Evolutionary conservation across 768 basidiomycete genomes (phyloP).

Genomic region (Gautieria morchelliformis): DNA sequence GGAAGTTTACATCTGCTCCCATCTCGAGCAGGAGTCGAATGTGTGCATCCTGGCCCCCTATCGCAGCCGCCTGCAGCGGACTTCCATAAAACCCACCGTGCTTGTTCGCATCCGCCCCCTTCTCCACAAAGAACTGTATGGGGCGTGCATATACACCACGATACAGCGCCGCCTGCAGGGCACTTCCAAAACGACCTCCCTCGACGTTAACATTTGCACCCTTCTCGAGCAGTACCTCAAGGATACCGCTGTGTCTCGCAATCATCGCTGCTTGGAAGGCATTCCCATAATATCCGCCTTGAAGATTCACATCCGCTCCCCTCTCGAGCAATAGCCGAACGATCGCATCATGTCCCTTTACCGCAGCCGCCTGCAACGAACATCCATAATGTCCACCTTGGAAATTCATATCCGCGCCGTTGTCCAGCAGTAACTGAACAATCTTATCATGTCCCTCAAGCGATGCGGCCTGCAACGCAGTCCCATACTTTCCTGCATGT

Average conservation of each 20-base stretch:
- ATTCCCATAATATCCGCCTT: slow-evolving; percentile 6
- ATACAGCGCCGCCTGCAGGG: background rate
- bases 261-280: background rate
- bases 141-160: background rate
- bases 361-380: background rate
- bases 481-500: slow-evolving; percentile 4
- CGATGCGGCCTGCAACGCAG: background rate
- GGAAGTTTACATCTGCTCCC: too few species aligned
- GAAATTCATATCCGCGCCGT: slow-evolving; percentile 7
- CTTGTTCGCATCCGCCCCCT: background rate
- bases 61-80: background rate
- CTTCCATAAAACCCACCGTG: too few species aligned
- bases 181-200: slow-evolving; percentile 1
- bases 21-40: too few species aligned
- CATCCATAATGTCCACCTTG: background rate
- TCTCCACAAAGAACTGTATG: slow-evolving; percentile 3
- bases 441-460: background rate
- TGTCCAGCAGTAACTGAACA: slow-evolving; percentile 3
- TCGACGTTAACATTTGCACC: slow-evolving; percentile 8
- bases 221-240: slow-evolving; percentile 2
- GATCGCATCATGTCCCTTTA: background rate
- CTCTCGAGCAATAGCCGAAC: slow-evolving; percentile 1
- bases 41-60: too few species aligned
- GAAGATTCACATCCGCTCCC: slow-evolving; percentile 6
- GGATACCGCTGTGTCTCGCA: background rate